Evolutionary conservation across 1,284 basidiomycete species (phyloP), one percentile per base, ranked within the genome.

Genomic region (Ceratobasidium sp.): DNA sequence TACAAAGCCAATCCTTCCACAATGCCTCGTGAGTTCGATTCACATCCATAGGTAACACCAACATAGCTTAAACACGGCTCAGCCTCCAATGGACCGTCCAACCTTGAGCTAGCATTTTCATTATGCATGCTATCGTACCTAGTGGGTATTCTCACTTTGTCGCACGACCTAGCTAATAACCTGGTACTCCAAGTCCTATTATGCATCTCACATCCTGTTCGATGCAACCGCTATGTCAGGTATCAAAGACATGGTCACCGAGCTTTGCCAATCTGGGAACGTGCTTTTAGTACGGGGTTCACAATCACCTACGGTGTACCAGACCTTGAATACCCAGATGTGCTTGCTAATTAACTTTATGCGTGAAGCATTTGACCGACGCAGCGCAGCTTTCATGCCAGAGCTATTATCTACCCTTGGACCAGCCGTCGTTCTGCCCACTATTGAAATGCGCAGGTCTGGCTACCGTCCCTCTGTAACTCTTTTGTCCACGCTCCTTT

Each of bases 361-460:
- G 64, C 64, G 41, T 6, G 52, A 55, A 32, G 64, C 52, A 30
- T 26, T 69, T 16, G 64, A 69, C 18, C 14, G 23, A 30, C 32
- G 16, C 21, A 28, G 21, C 5, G 50, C 64, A 1, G 21, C 34
- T 14, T 69, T 69, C 34, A 43, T 57, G 50, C 18, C 39, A 36
- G 64, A 69, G 39, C 26, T 69, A n/a, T 69, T 43, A 6, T 18
- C 64, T 46, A 26, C 64, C 30, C 36, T 69, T n/a, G 64, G 52
- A 12, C 64, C 64, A 4, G 43, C 64, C 52, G 39, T 39, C 36
- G 32, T 69, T 34, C 32, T 69, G 4, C 64, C 64, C 36, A 12
- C 52, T 18, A 55, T 69, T 23, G 64, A 69, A 45, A 69, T 69
- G 64, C 64, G 64, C 26, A 69, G 64, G n/a, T 52, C 64, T 21